Base-by-base conservation (phyloP, 192 early-diverging fungal genomes). In the Endogone sp. region DNA sequence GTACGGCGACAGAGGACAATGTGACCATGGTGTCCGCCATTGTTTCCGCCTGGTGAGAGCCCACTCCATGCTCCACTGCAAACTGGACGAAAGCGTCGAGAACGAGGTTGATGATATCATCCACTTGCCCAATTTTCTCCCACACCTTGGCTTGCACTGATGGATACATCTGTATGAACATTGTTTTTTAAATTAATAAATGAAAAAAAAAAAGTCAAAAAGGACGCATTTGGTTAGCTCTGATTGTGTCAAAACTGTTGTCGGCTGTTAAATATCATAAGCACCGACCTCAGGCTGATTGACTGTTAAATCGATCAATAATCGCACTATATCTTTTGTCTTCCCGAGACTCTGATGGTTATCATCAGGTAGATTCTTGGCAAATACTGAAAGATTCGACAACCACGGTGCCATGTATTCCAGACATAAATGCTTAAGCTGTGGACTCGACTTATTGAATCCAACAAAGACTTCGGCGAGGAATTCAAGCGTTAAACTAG, bases 391-490 rank as follows among this genome's bases (percentile, higher is more conserved):
- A 56, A 98, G 69, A 67, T 94, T 94, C 16, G 83, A 71, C 62
- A 96, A 69, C 96, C 96, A 98, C 0, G 95, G 94, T 29, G 88
- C 85, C 75, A 97, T 86, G 76, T 95, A 97, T 71, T 95, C 91
- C 61, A 98, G 79, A 30, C 91, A 91, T 64, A 89, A 83, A 62
- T 92, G 88, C 69, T 93, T 91, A 28, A 92, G 79, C 21, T 85
- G 85, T n/a, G 84, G 84, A 44, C 80, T 83, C 3, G 88, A 87
- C 79, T 90, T 90, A 56, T 85, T 84, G 66, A 97, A 93, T 9
- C 93, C 92, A 68, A 90, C 80, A 79, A 92, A 85, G 63, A 86
- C 89, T 81, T 98, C 96, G 21, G 81, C 85, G 57, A 99, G 71
- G 79, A 99, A 92, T 75, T 95, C 95, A 6, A 95, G 73, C 1